Evolutionary conservation across 768 basidiomycete genomes (phyloP).

Genomic region (Panellus pusillus): DNA sequence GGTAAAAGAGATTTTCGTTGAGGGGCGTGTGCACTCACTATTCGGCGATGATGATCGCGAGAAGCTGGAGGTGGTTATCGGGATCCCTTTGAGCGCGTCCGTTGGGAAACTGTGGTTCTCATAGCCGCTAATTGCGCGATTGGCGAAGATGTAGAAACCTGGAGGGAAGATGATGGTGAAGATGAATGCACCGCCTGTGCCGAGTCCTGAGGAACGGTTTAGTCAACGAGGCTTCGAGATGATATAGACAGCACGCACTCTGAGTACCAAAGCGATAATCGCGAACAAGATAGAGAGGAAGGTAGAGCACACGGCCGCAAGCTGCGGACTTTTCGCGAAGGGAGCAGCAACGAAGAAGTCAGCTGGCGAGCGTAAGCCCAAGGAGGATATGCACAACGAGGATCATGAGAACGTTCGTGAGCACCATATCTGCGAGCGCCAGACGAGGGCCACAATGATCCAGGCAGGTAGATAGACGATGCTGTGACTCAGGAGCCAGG

Average conservation of each 20-base stretch:
- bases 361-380: conserved; percentile 66
- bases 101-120: conserved; percentile 60
- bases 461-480: conserved; percentile 75
- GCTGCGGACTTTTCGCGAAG: conserved; percentile 71
- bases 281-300: conserved; percentile 67
- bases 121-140: conserved; percentile 65
- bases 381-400: conserved; percentile 66
- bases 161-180: conserved; percentile 76
- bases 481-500: conserved; percentile 70
- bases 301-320: conserved; percentile 67
- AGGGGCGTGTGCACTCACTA: conserved; percentile 45
- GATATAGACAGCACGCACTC: not conserved
- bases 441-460: conserved; percentile 63
- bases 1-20: not conserved
- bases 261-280: conserved; percentile 61
- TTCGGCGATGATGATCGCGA: conserved; percentile 61
- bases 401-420: conserved; percentile 58
- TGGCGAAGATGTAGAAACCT: conserved; percentile 71
- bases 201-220: conserved; percentile 20
- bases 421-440: conserved; percentile 69
- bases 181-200: conserved; percentile 51
- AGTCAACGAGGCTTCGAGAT: not conserved
- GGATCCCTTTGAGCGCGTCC: conserved; percentile 59
- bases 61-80: conserved; percentile 50
- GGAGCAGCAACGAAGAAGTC: conserved; percentile 69